A percentile compares a stretch with the other conserved stretches of the same genome.
Evolutionary conservation across 257 asterid genomes (phyloP).

Genomic region (Perilla frutescens): DNA sequence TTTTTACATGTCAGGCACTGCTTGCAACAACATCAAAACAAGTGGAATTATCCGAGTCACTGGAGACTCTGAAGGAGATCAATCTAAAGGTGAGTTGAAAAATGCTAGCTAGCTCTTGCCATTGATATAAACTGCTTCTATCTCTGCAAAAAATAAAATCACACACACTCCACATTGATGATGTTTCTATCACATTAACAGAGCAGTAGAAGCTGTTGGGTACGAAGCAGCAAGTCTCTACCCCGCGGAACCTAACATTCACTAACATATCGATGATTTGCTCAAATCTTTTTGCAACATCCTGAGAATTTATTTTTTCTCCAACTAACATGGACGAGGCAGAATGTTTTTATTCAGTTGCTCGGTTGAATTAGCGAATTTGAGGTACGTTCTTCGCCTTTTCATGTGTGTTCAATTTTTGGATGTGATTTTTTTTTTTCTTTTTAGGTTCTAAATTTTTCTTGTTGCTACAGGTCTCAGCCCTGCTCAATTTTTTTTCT

Average conservation of each 20-base stretch:
- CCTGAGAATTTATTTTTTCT: constrained; percentile 20
- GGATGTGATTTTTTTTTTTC: neutral
- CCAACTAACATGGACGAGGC: constrained; percentile 34
- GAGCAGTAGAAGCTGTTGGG: constrained; percentile 69
- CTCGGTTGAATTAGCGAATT: constrained; percentile 19
- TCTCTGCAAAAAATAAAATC: neutral
- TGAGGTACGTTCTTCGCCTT: constrained; percentile 38
- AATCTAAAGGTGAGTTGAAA: constrained; percentile 51
- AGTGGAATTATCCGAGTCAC: constrained; percentile 84
- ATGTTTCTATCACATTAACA: constrained; percentile 38
- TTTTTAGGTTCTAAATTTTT: constrained; percentile 26
- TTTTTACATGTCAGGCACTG: constrained; percentile 58
- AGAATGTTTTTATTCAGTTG: constrained; percentile 20
- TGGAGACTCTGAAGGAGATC: constrained; percentile 71
- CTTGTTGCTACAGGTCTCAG: constrained; percentile 32
- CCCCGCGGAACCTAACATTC: constrained; percentile 46
- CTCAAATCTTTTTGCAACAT: constrained; percentile 24
- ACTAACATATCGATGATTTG: constrained; percentile 5
- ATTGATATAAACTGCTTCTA: neutral
- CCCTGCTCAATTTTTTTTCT: constrained; percentile 47
- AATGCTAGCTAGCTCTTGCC: neutral
- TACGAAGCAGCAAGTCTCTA: constrained; percentile 56
- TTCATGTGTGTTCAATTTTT: neutral
- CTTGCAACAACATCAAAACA: constrained; percentile 88
- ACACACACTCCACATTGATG: constrained; percentile 22